phyloP scores from a whole-genome alignment of 768 basidiomycete species.

The Lactifluus subvellereus region DNA sequence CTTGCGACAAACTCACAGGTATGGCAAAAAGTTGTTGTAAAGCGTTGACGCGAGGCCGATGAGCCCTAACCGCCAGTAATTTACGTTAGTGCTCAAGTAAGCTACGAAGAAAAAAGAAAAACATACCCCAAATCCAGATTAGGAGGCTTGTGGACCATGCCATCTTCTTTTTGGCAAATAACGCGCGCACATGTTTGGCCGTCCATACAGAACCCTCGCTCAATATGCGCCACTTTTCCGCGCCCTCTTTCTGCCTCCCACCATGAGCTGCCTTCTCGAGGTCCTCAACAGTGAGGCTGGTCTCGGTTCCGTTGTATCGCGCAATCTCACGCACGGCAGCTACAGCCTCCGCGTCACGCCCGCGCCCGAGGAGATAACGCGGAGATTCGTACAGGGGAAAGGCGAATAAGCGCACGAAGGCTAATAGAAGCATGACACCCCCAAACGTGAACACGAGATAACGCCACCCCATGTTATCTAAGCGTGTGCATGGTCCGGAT shows the following conservation, averaged over 20 bases:
- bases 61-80: slow-evolving; percentile 24
- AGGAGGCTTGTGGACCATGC: slow-evolving; percentile 61
- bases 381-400: slow-evolving; percentile 54
- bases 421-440: slow-evolving; percentile 47
- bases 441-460: slow-evolving; percentile 52
- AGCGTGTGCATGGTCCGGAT: slow-evolving; percentile 34
- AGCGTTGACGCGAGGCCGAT: slow-evolving; percentile 35
- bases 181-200: slow-evolving; percentile 44
- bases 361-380: slow-evolving; percentile 50
- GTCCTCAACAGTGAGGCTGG: slow-evolving; percentile 40
- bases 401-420: slow-evolving; percentile 45
- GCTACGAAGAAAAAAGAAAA: neutral
- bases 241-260: slow-evolving; percentile 16
- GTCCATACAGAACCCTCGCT: slow-evolving; percentile 41
- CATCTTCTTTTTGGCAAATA: slow-evolving; percentile 60
- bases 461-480: slow-evolving; percentile 59
- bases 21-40: slow-evolving; percentile 37
- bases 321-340: slow-evolving; percentile 45
- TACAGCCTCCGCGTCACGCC: slow-evolving; percentile 48
- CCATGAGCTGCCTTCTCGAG: slow-evolving; percentile 33
- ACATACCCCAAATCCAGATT: slow-evolving; percentile 43
- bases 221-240: slow-evolving; percentile 26
- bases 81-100: neutral
- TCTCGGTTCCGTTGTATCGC: slow-evolving; percentile 42
- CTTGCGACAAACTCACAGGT: slow-evolving; percentile 26